Base-by-base conservation (phyloP, 495 filamentous ascomycete species). In the Talaromyces nanjingensis region DNA sequence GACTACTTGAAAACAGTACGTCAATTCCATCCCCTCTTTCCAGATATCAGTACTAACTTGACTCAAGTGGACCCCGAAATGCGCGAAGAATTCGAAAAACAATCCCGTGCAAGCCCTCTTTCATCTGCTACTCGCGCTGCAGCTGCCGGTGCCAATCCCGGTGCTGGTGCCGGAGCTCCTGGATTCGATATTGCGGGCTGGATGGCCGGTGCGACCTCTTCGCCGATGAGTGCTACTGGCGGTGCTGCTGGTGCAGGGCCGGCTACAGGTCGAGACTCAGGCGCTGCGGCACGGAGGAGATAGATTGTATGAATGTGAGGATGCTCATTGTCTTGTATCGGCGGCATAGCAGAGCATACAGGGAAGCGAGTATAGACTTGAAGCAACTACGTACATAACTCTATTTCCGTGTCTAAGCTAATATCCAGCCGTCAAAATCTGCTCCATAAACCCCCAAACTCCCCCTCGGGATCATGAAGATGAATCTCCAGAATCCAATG, bases 1-100 rank as follows among this genome's bases (percentile, higher is more conserved):
- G 97, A 75, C 71, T 98, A 37, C 85, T 98, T 76, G 92, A 98
- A 59, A 97, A 96, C 67, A 96, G 93, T 97, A 85, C 62, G 92
- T 85, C 45, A 42, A 59, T 62, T 54, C 49, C 31, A 22, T 3
- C 42, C 59, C 29, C 22, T 33, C 45, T 33, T 47, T 31, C 6
- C 47, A 47, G 29, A 60, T 12, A 29, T 24, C 2, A 31, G 61
- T 45, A 45, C 47, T 64, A 63, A 65, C 47, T 4, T 29, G 55
- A 11, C 7, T 60, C 12, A n/a, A 97, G 93, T 98, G 93, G 94
- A 98, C 71, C 91, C 91, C 18, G 94, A 98, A 74, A 90, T 90
- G 79, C 85, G 86, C 63, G 90, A 88, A 67, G 96, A 98, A 76
- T 96, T 93, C 72, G 91, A 97, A 71, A 88, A 92, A 71, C 87